Conservation (phyloP, 306 rosid genomes). For the Datisca glomerata region DNA sequence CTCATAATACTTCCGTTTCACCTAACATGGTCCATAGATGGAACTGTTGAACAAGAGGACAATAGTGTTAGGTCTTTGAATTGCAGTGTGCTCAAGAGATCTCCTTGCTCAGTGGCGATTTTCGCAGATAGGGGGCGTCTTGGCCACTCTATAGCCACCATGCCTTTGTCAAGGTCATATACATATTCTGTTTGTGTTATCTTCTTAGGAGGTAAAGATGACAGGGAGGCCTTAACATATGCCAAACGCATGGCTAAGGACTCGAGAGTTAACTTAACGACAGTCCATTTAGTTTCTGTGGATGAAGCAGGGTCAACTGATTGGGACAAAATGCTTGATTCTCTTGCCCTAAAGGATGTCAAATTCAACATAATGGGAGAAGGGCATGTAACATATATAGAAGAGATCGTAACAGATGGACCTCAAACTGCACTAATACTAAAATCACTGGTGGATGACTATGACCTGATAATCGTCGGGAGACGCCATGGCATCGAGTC, state of each 20-base stretch:
- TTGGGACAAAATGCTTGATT: conserved; percentile 16
- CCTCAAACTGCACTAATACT: conserved; percentile 10
- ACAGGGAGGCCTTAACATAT: conserved; percentile 42
- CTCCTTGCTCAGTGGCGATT: conserved; percentile 64
- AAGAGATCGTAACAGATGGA: conserved; percentile 10
- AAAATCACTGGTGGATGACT: conserved; percentile 13
- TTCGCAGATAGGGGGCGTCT: conserved; percentile 30
- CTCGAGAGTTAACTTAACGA: conserved; percentile 16
- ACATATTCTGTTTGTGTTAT: conserved; percentile 25
- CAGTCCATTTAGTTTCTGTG: conserved; percentile 15
- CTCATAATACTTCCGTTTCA: conserved; percentile 61
- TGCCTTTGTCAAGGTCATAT: conserved; percentile 1
- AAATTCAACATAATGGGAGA: conserved; percentile 4
- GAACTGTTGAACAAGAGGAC: conserved; percentile 32
- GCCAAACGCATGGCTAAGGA: conserved; percentile 38
- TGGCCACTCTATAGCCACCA: conserved; percentile 10
- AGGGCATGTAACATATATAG: background rate
- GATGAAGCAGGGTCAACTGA: background rate
- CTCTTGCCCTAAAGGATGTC: conserved; percentile 6
- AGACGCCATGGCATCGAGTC: conserved; percentile 31
- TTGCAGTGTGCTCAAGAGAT: conserved; percentile 28
- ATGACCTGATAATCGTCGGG: conserved; percentile 45
- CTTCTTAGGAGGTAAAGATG: conserved; percentile 58
- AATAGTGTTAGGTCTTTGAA: conserved; percentile 29
- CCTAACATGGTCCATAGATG: conserved; percentile 38